Base-by-base conservation (phyloP, 257 asterid genomes). In the Parsonsia alboflavescens region DNA sequence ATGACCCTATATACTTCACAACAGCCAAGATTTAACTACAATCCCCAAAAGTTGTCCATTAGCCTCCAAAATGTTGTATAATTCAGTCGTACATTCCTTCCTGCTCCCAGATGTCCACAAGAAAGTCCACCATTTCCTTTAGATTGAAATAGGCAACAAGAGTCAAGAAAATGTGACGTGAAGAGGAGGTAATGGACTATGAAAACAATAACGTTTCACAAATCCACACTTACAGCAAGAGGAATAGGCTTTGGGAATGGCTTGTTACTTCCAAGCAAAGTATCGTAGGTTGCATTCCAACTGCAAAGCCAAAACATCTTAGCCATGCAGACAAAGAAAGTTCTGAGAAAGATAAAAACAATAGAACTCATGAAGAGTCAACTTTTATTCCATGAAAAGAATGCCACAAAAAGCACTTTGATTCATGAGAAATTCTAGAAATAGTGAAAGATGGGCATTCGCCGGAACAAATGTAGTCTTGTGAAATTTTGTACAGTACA, bases 41-140 rank as follows among this genome's bases (percentile, higher is more conserved):
- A 54, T 63, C 36, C 50, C 50, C 39, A 33, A 58, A 56, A 49
- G 7, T 22, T 67, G 7, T 33, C 57, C 10, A 74, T n/a, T 5
- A 13, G 63, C 22, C 28, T 57, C 61, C 56, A 26, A 41, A 49
- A 65, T 56, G 67, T 65, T 59, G 56, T 70, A n/a, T n/a, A 62
- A 26, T 68, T 85, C 78, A 88, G 74, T 88, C 92, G 50, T 92
- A 90, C 93, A 90, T 63, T 26, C 96, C 96, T 72, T 90, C 96
- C 75, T 87, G 90, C 87, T 86, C 97, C 97, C 97, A 90, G 59
- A 86, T 72, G 77, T 90, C 96, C 75, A 87, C 97, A 46, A 92
- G 91, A 80, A 92, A 90, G 75, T 88, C 97, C 41, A 90, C 75
- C 96, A 92, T 87, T 82, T 92, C 96, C 97, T 92, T 90, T 72